phyloP scores from a whole-genome alignment of 306 rosid species.

The Rubus parviflorus region DNA sequence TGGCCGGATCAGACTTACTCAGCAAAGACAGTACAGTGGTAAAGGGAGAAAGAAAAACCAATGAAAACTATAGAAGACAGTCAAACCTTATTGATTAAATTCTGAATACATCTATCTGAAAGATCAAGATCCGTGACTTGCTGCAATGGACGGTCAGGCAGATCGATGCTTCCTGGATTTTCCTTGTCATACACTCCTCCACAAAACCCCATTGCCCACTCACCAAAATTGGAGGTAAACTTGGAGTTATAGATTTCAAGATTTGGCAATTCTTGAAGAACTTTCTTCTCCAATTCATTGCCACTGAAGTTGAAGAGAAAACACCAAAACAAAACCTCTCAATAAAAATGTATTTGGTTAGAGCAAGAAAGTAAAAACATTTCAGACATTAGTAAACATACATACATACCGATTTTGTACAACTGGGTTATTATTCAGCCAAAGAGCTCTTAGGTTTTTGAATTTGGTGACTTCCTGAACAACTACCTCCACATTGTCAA shows the following conservation, averaged over 20 bases:
- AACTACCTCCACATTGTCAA: slow-evolving; percentile 49
- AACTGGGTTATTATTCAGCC: slow-evolving; percentile 77
- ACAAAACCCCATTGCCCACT: slow-evolving; percentile 88
- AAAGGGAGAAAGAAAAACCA: background rate
- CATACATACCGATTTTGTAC: slow-evolving; percentile 45
- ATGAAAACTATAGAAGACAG: background rate
- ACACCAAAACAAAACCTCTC: slow-evolving; percentile 16
- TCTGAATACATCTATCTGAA: slow-evolving; percentile 70
- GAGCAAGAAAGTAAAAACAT: slow-evolving; percentile 12
- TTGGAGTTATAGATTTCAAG: slow-evolving; percentile 77
- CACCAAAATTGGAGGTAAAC: slow-evolving; percentile 61
- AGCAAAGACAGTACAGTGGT: background rate
- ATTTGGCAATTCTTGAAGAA: slow-evolving; percentile 52
- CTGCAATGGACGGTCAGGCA: slow-evolving; percentile 43
- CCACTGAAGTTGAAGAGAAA: slow-evolving; percentile 34
- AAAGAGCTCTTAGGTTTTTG: slow-evolving; percentile 69
- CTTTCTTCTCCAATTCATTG: slow-evolving; percentile 42
- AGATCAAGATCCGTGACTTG: slow-evolving; percentile 65
- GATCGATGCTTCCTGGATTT: slow-evolving; percentile 52
- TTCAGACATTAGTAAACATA: background rate
- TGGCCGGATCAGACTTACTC: background rate
- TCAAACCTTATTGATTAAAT: slow-evolving; percentile 58
- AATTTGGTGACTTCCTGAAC: slow-evolving; percentile 67
- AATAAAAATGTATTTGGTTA: background rate
- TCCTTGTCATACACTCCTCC: slow-evolving; percentile 81